A percentile compares a stretch with the other conserved stretches of the same genome.
Conservation (phyloP, 768 basidiomycete genomes). For the Pilatotrama ljubarskyi region DNA sequence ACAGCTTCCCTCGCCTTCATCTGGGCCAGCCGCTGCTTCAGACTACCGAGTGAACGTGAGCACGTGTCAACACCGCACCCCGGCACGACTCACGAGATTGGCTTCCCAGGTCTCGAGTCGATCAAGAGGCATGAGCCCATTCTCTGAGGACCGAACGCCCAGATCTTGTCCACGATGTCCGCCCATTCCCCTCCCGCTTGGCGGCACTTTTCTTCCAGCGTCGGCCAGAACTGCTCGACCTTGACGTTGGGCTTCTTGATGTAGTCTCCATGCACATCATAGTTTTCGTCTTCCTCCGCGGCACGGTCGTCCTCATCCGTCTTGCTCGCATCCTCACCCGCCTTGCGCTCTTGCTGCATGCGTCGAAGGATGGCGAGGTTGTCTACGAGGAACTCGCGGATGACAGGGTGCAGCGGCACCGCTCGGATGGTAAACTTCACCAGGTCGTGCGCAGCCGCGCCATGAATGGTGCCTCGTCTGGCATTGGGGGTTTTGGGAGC, state of each 20-base stretch:
- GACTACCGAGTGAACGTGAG: conserved; percentile 34
- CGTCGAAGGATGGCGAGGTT: conserved; percentile 66
- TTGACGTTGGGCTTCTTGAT: conserved; percentile 62
- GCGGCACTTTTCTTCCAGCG: conserved; percentile 60
- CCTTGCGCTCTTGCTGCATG: conserved; percentile 47
- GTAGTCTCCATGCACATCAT: conserved; percentile 57
- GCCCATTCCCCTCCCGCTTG: conserved; percentile 80
- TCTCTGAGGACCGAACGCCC: conserved; percentile 90
- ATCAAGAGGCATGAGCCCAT: conserved; percentile 86
- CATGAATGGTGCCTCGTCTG: conserved; percentile 75
- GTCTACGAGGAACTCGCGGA: conserved; percentile 76
- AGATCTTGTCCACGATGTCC: conserved; percentile 66
- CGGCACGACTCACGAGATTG: conserved; percentile 54
- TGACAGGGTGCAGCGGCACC: conserved; percentile 65
- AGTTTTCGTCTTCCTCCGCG: conserved; percentile 35
- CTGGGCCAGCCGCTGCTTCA: conserved; percentile 51
- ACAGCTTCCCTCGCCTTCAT: conserved; percentile 37
- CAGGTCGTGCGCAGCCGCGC: conserved; percentile 64
- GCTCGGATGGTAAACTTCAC: conserved; percentile 86
- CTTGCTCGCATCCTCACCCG: conserved; percentile 10
- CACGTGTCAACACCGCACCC: neutral
- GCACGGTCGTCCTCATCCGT: conserved; percentile 15
- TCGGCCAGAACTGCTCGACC: conserved; percentile 80
- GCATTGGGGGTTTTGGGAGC: conserved; percentile 73
- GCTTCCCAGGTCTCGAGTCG: conserved; percentile 57